These are phyloP conservation scores for Russula ochroleuca DNA, from an alignment of 768 basidiomycete species.

Conservation along the genomic window DNA sequence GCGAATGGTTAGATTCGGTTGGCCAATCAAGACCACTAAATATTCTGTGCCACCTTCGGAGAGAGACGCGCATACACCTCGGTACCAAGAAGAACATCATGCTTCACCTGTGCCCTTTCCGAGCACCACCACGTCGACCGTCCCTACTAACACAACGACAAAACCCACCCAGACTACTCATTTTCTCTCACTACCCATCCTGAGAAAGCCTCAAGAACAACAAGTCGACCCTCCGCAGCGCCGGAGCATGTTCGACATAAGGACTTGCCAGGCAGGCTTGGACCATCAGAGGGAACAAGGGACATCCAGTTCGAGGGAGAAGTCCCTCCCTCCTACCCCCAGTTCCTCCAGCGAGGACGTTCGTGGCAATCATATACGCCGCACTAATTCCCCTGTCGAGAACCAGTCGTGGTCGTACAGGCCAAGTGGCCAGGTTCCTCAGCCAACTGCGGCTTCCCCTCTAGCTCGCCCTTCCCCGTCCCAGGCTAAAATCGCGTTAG, in stretches of 20 bases:
- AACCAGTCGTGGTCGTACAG: background rate
- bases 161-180: slow-evolving; percentile 42
- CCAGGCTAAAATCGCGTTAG: slow-evolving; percentile 41
- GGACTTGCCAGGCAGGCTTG: slow-evolving; percentile 31
- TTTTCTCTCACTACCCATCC: slow-evolving; percentile 63
- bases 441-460: background rate
- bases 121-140: slow-evolving; percentile 7
- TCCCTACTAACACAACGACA: slow-evolving; percentile 42
- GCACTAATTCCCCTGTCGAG: background rate
- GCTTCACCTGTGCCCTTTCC: slow-evolving; percentile 13
- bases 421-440: slow-evolving; percentile 2
- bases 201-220: slow-evolving; percentile 50
- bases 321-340: slow-evolving; percentile 37
- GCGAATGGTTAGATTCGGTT: slow-evolving; percentile 26
- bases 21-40: slow-evolving; percentile 18
- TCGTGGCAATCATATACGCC: slow-evolving; percentile 9
- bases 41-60: slow-evolving; percentile 3
- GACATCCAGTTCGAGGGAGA: slow-evolving; percentile 26
- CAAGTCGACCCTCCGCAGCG: slow-evolving; percentile 32
- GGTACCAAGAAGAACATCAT: slow-evolving; percentile 13
- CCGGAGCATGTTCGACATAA: slow-evolving; percentile 31
- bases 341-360: slow-evolving; percentile 26
- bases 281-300: slow-evolving; percentile 4
- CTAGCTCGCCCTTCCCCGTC: slow-evolving; percentile 26
- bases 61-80: slow-evolving; percentile 6